phyloP scores from a whole-genome alignment of 2,329 filamentous ascomycete species.

The Talaromyces sp. region DNA sequence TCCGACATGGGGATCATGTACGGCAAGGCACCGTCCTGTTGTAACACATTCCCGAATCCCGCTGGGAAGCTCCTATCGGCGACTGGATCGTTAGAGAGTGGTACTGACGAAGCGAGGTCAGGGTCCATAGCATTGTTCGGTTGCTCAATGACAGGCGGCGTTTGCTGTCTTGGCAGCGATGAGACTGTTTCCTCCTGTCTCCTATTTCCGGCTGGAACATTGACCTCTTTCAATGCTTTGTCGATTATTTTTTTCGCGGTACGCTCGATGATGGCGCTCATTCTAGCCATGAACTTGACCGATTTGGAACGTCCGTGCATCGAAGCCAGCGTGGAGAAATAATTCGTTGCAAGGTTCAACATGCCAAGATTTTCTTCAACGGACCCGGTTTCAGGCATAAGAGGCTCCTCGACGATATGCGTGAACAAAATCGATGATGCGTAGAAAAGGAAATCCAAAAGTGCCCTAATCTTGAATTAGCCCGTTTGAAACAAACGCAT shows the following conservation, averaged over 20 bases:
- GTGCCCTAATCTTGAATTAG: slow-evolving; percentile 54
- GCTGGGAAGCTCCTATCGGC: not conserved
- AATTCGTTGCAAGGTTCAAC: slow-evolving; percentile 85
- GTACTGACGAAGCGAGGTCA: not conserved
- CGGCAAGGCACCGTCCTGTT: not conserved
- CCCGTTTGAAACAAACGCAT: not conserved
- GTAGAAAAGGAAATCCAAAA: slow-evolving; percentile 91
- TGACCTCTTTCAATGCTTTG: slow-evolving; percentile 71
- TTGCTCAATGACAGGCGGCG: not conserved
- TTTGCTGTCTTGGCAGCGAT: not conserved
- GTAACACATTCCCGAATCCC: not conserved
- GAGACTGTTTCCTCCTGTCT: not conserved
- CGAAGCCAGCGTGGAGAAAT: slow-evolving; percentile 77
- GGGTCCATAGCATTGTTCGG: not conserved
- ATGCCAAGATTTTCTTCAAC: slow-evolving; percentile 73
- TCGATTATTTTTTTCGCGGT: slow-evolving; percentile 84
- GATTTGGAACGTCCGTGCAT: slow-evolving; percentile 75
- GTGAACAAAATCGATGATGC: slow-evolving; percentile 89
- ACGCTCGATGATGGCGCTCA: slow-evolving; percentile 87
- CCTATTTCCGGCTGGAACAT: not conserved
- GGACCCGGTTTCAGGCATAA: slow-evolving; percentile 64
- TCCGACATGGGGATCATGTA: slow-evolving; percentile 10
- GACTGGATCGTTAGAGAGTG: not conserved
- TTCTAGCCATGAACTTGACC: slow-evolving; percentile 83
- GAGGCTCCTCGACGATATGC: slow-evolving; percentile 86